phyloP scores from a whole-genome alignment of 257 asterid species.

The Knoxia roxburghii region DNA sequence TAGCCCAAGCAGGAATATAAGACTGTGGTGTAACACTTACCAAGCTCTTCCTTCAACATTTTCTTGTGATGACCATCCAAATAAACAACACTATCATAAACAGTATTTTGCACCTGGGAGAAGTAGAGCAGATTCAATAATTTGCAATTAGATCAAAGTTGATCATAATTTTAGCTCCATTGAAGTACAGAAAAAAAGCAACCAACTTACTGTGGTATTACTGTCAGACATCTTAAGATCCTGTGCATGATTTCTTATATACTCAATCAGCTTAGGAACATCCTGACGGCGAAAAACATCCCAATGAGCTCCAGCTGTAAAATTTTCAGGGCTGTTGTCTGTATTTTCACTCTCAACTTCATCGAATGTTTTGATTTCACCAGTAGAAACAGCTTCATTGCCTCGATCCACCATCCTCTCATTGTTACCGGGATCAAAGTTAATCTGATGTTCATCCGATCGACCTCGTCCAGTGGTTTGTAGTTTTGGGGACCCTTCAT shows the following conservation, averaged over 20 bases:
- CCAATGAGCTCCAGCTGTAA: conserved; percentile 78
- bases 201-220: conserved; percentile 24
- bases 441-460: conserved; percentile 32
- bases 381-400: conserved; percentile 28
- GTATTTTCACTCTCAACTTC: conserved; percentile 28
- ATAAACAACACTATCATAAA: conserved; percentile 60
- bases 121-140: conserved; percentile 24
- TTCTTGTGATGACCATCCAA: conserved; percentile 63
- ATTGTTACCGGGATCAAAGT: conserved; percentile 25
- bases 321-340: conserved; percentile 25
- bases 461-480: conserved; percentile 33
- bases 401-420: conserved; percentile 33
- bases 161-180: neutral
- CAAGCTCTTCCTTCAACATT: conserved; percentile 79
- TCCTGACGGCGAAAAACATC: conserved; percentile 84
- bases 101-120: conserved; percentile 60
- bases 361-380: conserved; percentile 18
- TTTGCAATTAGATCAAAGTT: neutral
- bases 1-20: neutral
- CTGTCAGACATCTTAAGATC: conserved; percentile 40
- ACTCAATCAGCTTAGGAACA: conserved; percentile 64
- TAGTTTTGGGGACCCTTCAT: conserved; percentile 32
- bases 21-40: conserved; percentile 37
- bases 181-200: neutral
- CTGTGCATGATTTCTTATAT: conserved; percentile 47